These are phyloP conservation scores for Meira miltonrushii DNA, from an alignment of 1,284 basidiomycete species.

Conservation along the genomic window DNA sequence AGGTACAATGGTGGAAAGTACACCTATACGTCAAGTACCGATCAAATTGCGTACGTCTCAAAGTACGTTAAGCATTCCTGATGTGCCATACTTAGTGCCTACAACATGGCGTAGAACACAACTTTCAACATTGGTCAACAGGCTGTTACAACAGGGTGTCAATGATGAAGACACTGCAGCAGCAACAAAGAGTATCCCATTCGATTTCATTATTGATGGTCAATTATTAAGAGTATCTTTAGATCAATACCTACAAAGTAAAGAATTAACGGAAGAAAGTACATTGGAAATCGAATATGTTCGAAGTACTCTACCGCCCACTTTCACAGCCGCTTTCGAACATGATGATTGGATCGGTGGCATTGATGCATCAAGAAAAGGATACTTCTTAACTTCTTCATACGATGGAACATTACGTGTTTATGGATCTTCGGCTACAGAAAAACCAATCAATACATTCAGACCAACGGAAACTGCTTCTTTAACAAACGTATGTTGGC, in stretches of 20 bases:
- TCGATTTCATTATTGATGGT: slow-evolving; percentile 85
- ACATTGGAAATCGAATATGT: slow-evolving; percentile 92
- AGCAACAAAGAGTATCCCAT: slow-evolving; percentile 64
- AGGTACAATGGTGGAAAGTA: neutral
- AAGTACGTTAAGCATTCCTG: slow-evolving; percentile 68
- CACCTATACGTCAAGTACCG: slow-evolving; percentile 19
- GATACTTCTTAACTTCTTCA: slow-evolving; percentile 56
- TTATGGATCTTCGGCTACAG: slow-evolving; percentile 12
- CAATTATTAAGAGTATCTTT: slow-evolving; percentile 72
- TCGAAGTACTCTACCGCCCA: slow-evolving; percentile 81
- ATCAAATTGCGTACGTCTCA: slow-evolving; percentile 33
- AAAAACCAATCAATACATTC: neutral
- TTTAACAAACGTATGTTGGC: slow-evolving; percentile 7
- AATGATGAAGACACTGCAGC: neutral
- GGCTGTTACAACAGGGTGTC: slow-evolving; percentile 61
- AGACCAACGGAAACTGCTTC: neutral
- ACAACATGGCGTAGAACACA: slow-evolving; percentile 85
- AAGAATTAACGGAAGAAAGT: slow-evolving; percentile 68
- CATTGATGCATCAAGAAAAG: slow-evolving; percentile 62
- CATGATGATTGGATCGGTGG: slow-evolving; percentile 93
- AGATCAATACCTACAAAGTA: slow-evolving; percentile 70
- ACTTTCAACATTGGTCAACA: slow-evolving; percentile 96
- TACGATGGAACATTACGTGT: slow-evolving; percentile 61
- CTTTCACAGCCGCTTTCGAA: slow-evolving; percentile 70
- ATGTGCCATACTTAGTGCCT: slow-evolving; percentile 90